These are phyloP conservation scores for Nidularia pulvinata DNA, from an alignment of 768 basidiomycete genomes.

Conservation along the genomic window DNA sequence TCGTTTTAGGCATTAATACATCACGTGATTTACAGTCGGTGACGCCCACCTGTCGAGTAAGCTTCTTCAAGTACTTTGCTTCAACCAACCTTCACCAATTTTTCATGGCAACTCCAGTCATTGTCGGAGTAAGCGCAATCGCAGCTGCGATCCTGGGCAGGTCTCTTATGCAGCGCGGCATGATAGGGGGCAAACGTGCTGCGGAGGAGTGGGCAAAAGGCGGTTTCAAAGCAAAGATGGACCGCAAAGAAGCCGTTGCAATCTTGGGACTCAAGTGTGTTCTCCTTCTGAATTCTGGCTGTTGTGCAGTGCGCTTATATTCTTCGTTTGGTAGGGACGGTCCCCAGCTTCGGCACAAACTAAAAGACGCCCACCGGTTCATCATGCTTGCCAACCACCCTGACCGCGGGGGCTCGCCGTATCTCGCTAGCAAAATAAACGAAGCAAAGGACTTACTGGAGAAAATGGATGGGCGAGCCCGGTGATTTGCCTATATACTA, in stretches of 20 bases:
- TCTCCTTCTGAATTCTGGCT: slow-evolving; percentile 1
- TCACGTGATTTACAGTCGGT: too few species aligned
- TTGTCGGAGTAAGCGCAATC: slow-evolving; percentile 77
- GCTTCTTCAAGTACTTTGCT: too few species aligned
- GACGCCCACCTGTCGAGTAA: too few species aligned
- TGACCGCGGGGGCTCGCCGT: slow-evolving; percentile 98
- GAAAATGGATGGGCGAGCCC: slow-evolving; percentile 60
- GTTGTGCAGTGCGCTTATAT: not conserved
- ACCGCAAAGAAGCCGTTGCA: slow-evolving; percentile 88
- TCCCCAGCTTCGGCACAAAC: slow-evolving; percentile 64
- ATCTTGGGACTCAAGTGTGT: slow-evolving; percentile 93
- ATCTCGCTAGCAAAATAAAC: slow-evolving; percentile 98
- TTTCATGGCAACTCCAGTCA: slow-evolving; percentile 76
- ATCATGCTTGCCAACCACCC: slow-evolving; percentile 99
- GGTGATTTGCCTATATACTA: slow-evolving; percentile 15
- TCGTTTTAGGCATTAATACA: too few species aligned
- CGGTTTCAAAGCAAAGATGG: slow-evolving; percentile 97
- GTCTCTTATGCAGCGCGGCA: slow-evolving; percentile 62
- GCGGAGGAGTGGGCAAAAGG: slow-evolving; percentile 91
- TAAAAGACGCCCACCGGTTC: slow-evolving; percentile 95
- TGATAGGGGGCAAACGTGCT: slow-evolving; percentile 55
- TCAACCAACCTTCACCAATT: not conserved
- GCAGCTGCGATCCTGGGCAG: slow-evolving; percentile 77
- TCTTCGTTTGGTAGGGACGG: slow-evolving; percentile 91
- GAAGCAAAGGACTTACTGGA: slow-evolving; percentile 95